Percentiles rank a stretch among this genome's conserved stretches.
Conservation (phyloP, 768 basidiomycete species). For the Tulasnella sp. region DNA sequence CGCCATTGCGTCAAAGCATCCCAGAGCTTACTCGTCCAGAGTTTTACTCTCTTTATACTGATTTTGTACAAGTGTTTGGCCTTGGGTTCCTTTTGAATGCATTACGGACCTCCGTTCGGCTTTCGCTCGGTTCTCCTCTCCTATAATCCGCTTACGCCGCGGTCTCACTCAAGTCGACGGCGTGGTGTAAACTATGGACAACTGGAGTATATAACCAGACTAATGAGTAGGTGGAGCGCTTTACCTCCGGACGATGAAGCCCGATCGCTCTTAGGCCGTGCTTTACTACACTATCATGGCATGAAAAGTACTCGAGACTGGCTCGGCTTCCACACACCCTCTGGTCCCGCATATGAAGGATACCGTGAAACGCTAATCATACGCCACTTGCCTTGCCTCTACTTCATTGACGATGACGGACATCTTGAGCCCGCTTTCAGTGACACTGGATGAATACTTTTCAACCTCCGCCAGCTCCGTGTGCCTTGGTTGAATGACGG, state of each 20-base stretch:
- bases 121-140: not conserved
- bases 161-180: constrained; percentile 17
- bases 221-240: constrained; percentile 4
- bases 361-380: not conserved
- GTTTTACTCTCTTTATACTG: not conserved
- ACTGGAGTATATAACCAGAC: not conserved
- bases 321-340: not conserved
- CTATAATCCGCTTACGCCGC: not conserved
- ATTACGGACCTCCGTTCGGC: not conserved
- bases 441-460: not conserved
- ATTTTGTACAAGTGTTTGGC: not conserved
- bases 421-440: not conserved
- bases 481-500: not conserved
- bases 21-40: not conserved
- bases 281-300: not conserved
- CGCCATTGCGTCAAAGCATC: not conserved
- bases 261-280: constrained; percentile 6
- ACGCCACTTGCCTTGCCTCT: not conserved
- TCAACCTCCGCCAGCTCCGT: not conserved
- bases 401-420: not conserved
- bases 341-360: not conserved
- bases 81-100: not conserved
- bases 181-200: not conserved
- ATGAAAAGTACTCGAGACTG: not conserved
- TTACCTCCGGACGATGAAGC: not conserved